A percentile compares a stretch with the other conserved stretches of the same genome.
These are phyloP conservation scores for Apiospora arundinis DNA, from an alignment of 2,329 filamentous ascomycete species.

Conservation along the genomic window DNA sequence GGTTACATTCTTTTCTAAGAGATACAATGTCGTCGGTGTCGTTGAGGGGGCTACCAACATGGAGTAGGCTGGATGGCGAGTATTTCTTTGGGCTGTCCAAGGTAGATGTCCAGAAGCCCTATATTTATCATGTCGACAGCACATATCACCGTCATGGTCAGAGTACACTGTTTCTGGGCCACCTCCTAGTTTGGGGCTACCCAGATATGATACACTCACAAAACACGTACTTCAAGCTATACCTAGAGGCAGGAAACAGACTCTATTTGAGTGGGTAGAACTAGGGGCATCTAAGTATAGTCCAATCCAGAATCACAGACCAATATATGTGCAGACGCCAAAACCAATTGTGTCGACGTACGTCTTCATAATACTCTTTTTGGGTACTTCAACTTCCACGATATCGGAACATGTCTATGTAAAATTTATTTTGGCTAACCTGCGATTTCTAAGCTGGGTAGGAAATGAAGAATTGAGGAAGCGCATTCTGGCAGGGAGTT, in stretches of 20 bases:
- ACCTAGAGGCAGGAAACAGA: not conserved
- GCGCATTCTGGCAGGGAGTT: too few species aligned
- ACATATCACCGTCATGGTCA: not conserved
- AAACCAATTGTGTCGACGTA: too few species aligned
- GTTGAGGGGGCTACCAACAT: constrained; percentile 67
- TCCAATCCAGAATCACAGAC: too few species aligned
- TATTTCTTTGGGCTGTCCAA: not conserved
- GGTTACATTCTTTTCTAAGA: constrained; percentile 95
- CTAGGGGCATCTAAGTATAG: too few species aligned
- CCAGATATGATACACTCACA: not conserved
- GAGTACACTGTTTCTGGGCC: not conserved
- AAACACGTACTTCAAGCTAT: not conserved
- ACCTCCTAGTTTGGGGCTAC: not conserved
- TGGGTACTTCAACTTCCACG: too few species aligned
- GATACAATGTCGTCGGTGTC: constrained; percentile 87
- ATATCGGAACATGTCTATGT: too few species aligned
- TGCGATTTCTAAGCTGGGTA: too few species aligned
- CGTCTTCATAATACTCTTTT: too few species aligned
- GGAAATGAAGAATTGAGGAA: too few species aligned
- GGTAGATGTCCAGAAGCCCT: not conserved
- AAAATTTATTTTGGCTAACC: too few species aligned
- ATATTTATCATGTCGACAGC: too few species aligned
- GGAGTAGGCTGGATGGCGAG: constrained; percentile 40
- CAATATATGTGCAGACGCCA: too few species aligned
- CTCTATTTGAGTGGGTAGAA: not conserved